Conservation (phyloP, 257 asterid species). For the Dorcoceras hygrometricum region DNA sequence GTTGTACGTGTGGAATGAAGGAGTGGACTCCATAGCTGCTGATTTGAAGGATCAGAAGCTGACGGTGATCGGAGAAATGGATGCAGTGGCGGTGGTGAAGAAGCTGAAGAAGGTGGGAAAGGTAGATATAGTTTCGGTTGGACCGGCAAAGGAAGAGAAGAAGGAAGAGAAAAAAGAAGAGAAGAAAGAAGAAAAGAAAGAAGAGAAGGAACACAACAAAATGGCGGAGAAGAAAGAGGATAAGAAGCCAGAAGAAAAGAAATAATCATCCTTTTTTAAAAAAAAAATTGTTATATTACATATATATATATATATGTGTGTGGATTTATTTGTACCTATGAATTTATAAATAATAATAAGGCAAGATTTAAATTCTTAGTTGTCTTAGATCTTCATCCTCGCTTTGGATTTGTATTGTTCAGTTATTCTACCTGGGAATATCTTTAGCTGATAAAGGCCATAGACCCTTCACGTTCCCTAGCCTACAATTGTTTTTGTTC, state of each 20-base stretch:
- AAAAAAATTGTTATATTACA: too few relatives aligned
- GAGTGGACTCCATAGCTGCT: conserved; percentile 69
- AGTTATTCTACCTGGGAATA: too few relatives aligned
- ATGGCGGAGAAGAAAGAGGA: background rate
- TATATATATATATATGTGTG: too few relatives aligned
- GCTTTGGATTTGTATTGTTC: too few relatives aligned
- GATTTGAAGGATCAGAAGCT: conserved; percentile 64
- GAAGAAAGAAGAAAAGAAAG: conserved; percentile 34
- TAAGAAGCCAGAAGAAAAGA: conserved; percentile 2
- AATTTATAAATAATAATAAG: too few relatives aligned
- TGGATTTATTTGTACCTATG: too few relatives aligned
- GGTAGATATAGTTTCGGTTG: conserved; percentile 61
- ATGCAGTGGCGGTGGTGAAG: conserved; percentile 62
- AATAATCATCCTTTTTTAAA: too few relatives aligned
- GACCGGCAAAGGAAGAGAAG: conserved; percentile 70
- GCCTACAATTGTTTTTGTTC: too few relatives aligned
- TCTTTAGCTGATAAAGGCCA: too few relatives aligned
- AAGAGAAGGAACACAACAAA: conserved; percentile 27
- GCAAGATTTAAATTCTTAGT: too few relatives aligned
- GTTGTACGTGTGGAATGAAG: conserved; percentile 21
- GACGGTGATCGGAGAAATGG: conserved; percentile 76
- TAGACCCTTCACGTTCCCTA: too few relatives aligned
- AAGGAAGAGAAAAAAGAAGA: conserved; percentile 42
- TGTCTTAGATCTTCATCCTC: too few relatives aligned
- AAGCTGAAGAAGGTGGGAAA: conserved; percentile 66